Conservation (phyloP, 2,329 filamentous ascomycete species). For the Colletotrichum acutatum region DNA sequence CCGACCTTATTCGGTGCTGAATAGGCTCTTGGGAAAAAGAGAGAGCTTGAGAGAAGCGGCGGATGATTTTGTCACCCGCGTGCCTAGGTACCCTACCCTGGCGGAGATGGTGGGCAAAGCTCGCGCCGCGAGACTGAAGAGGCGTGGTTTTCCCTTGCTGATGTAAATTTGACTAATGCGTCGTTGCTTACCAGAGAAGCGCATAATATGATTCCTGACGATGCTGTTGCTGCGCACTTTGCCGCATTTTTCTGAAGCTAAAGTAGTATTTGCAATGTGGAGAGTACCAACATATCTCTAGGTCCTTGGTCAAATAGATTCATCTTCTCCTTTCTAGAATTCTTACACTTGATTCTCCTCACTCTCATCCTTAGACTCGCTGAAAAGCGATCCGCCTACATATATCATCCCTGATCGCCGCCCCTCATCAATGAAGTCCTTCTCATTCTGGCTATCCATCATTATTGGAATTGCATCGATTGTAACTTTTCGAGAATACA, state of each 20-base stretch:
- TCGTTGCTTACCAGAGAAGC: conserved; percentile 30
- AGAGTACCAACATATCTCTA: neutral
- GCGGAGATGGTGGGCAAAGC: neutral
- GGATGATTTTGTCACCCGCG: no score
- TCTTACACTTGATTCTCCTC: neutral
- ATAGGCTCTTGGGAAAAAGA: no score
- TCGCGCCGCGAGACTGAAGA: neutral
- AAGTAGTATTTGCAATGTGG: neutral
- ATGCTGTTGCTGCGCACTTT: neutral
- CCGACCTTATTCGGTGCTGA: no score
- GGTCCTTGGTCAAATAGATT: conserved; percentile 1
- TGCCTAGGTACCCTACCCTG: neutral
- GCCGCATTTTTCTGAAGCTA: neutral
- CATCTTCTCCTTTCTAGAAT: neutral
- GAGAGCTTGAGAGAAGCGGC: no score
- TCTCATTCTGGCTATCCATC: conserved; percentile 43
- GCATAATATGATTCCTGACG: conserved; percentile 14
- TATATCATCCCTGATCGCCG: conserved; percentile 1
- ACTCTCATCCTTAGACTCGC: neutral
- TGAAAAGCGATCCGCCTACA: conserved; percentile 8
- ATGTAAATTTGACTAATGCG: conserved; percentile 44
- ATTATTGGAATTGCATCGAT: conserved; percentile 45
- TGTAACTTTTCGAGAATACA: conserved; percentile 40
- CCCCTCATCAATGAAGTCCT: conserved; percentile 42
- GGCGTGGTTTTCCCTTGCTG: conserved; percentile 36